Evolutionary conservation across 2,329 filamentous ascomycete species (phyloP).

Genomic region (Keithomyces neogunnii): DNA sequence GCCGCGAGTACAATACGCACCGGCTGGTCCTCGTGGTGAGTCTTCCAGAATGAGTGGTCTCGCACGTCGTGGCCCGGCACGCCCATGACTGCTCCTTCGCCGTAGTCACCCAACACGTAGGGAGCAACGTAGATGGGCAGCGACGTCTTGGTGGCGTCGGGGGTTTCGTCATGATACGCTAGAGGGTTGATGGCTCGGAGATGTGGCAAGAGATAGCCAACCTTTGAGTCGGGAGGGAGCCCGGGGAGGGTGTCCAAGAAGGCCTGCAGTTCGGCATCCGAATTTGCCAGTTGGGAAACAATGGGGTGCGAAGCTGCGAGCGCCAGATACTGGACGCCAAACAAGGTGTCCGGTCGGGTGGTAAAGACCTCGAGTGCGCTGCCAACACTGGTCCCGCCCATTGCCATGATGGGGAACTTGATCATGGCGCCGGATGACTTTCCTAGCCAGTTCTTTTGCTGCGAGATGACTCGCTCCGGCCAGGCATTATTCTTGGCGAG

Average conservation of each 20-base stretch:
- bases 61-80: slow-evolving; percentile 77
- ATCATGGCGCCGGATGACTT: slow-evolving; percentile 66
- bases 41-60: slow-evolving; percentile 72
- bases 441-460: slow-evolving; percentile 86
- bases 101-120: slow-evolving; percentile 79
- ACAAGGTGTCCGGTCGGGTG: slow-evolving; percentile 78
- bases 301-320: slow-evolving; percentile 66
- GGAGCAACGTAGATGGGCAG: slow-evolving; percentile 75
- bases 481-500: slow-evolving; percentile 58
- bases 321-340: slow-evolving; percentile 78
- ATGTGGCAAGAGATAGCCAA: slow-evolving; percentile 58
- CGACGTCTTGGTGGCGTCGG: slow-evolving; percentile 42
- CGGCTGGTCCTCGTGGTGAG: slow-evolving; percentile 53
- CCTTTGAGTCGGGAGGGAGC: slow-evolving; percentile 47
- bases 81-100: slow-evolving; percentile 84
- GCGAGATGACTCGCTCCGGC: slow-evolving; percentile 74
- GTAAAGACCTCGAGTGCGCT: slow-evolving; percentile 66
- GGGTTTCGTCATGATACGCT: slow-evolving; percentile 41
- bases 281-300: slow-evolving; percentile 51
- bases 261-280: slow-evolving; percentile 51
- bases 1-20: slow-evolving; percentile 55
- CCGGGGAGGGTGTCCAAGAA: slow-evolving; percentile 59
- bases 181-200: slow-evolving; percentile 60
- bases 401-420: slow-evolving; percentile 54
- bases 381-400: slow-evolving; percentile 29